These are phyloP conservation scores for Diophrys sp. DNA, from an alignment of 73 alveolate genomes.

Conservation along the genomic window DNA sequence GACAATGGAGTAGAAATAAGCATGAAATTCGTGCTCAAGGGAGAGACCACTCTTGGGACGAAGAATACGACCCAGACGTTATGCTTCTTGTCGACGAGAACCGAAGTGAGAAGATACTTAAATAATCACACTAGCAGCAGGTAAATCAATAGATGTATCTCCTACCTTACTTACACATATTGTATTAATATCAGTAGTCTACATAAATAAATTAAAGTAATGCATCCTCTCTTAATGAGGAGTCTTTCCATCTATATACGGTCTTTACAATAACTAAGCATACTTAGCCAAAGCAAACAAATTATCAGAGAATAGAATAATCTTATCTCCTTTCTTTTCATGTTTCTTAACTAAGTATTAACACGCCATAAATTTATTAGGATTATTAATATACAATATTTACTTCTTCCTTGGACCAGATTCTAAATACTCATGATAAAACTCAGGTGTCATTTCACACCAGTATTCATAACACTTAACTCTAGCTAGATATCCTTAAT, in stretches of 20 bases:
- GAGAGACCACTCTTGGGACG: constrained; percentile 83
- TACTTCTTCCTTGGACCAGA: constrained; percentile 56
- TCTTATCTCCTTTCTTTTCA: constrained; percentile 88
- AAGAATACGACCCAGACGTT: constrained; percentile 95
- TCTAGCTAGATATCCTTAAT: constrained; percentile 80
- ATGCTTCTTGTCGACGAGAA: constrained; percentile 95
- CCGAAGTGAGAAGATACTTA: constrained; percentile 96
- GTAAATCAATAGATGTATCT: constrained; percentile 96
- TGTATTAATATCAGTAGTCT: constrained; percentile 66
- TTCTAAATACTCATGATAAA: constrained; percentile 75
- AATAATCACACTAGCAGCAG: constrained; percentile 94
- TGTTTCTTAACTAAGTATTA: constrained; percentile 61
- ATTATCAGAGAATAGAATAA: constrained; percentile 94
- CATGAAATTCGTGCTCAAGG: constrained; percentile 74
- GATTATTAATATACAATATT: constrained; percentile 80
- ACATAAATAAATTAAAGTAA: constrained; percentile 56
- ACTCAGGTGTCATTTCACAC: constrained; percentile 92
- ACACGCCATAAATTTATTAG: constrained; percentile 85
- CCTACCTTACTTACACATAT: constrained; percentile 92
- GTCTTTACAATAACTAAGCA: constrained; percentile 54
- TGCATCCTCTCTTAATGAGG: constrained; percentile 63
- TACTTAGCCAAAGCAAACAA: constrained; percentile 78
- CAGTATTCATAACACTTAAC: constrained; percentile 89
- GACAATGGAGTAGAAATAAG: constrained; percentile 93
- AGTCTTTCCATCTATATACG: constrained; percentile 69